phyloP scores from a whole-genome alignment of 139 green algal species.

The Chlamydomonas eustigma region DNA sequence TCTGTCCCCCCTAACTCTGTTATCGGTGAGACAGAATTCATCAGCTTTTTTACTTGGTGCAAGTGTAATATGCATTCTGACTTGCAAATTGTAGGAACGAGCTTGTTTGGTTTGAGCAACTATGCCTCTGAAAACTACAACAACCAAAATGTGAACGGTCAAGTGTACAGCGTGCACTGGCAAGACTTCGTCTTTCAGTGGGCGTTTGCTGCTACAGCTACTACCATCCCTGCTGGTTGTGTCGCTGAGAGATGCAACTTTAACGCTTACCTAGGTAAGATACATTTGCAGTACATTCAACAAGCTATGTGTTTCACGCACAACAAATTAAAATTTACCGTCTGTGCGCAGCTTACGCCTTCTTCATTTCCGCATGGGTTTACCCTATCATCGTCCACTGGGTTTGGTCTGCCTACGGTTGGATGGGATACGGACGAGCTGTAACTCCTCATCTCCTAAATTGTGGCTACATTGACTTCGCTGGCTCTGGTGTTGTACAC shows the following conservation, averaged over 20 bases:
- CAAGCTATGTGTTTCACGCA: neutral
- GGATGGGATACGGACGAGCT: constrained; percentile 35
- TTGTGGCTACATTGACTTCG: constrained; percentile 76
- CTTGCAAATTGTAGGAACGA: too few species aligned
- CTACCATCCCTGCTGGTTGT: constrained; percentile 64
- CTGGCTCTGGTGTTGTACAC: constrained; percentile 70
- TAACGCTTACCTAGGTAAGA: constrained; percentile 46
- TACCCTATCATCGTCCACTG: constrained; percentile 72
- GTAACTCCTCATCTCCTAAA: constrained; percentile 26
- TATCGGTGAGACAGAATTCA: constrained; percentile 53
- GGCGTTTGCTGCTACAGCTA: constrained; percentile 64
- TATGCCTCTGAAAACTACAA: neutral
- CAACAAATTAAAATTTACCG: neutral
- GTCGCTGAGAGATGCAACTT: constrained; percentile 73
- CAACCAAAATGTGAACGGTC: neutral
- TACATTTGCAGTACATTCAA: neutral
- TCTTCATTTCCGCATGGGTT: constrained; percentile 62
- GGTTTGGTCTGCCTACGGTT: constrained; percentile 55
- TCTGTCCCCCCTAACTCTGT: constrained; percentile 51
- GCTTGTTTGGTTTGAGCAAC: constrained; percentile 38
- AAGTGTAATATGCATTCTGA: too few species aligned
- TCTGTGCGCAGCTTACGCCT: constrained; percentile 32
- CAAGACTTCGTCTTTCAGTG: constrained; percentile 64
- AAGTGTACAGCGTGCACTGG: constrained; percentile 3
- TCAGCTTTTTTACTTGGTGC: too few species aligned